Evolutionary conservation across 2,329 filamentous ascomycete genomes (phyloP).

Genomic region (Colletotrichum simmondsii): DNA sequence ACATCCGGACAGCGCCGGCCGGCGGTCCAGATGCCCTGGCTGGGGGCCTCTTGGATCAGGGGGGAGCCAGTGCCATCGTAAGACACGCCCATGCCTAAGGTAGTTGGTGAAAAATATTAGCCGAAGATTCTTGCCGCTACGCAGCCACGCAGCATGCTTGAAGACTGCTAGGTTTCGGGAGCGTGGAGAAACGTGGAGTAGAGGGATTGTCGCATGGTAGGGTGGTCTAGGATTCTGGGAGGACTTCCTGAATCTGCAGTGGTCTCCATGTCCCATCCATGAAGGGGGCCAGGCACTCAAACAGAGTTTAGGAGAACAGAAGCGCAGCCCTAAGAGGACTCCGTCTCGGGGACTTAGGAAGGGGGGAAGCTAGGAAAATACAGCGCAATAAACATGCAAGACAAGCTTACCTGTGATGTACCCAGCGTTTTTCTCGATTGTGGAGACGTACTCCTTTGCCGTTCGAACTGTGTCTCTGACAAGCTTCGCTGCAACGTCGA

Average conservation of each 20-base stretch:
- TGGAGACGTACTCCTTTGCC: conserved; percentile 57
- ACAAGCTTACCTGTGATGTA: conserved; percentile 55
- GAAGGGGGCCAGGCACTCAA: neutral
- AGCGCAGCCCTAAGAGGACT: conserved; percentile 3
- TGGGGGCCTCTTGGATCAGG: conserved; percentile 45
- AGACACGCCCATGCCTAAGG: conserved; percentile 50
- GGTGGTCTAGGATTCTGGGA: neutral
- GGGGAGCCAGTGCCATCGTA: conserved; percentile 49
- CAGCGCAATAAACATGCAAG: neutral
- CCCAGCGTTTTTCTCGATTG: conserved; percentile 58
- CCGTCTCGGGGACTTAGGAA: neutral
- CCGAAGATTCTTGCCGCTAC: neutral
- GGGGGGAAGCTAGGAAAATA: neutral
- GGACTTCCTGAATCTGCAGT: neutral
- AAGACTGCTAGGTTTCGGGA: neutral
- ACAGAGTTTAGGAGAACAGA: conserved; percentile 15
- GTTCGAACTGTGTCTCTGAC: conserved; percentile 56
- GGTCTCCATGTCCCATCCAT: neutral
- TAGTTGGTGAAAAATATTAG: conserved; percentile 35
- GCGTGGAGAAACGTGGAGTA: neutral
- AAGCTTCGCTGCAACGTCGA: conserved; percentile 57
- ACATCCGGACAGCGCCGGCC: conserved; percentile 52
- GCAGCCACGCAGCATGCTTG: neutral
- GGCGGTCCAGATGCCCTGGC: conserved; percentile 48
- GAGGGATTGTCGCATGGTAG: neutral